Base-by-base conservation (phyloP, 1,284 basidiomycete species). In the Macrocybe sp. region DNA sequence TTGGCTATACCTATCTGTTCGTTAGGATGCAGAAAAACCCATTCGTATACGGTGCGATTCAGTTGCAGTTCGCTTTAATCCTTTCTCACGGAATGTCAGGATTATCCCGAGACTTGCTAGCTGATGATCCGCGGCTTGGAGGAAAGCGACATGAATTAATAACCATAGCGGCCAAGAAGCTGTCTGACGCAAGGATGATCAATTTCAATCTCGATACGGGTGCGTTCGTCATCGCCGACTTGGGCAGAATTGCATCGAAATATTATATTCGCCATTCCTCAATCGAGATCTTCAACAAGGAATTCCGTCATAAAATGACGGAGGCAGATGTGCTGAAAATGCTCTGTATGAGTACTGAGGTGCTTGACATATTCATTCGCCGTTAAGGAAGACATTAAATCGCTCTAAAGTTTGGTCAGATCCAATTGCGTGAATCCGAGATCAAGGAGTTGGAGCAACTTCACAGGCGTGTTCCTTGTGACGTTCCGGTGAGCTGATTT, bases 1-100 rank as follows among this genome's bases (percentile, higher is more conserved):
- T 99, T 38, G 91, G 95, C 8, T 99, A 97, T 63, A 99, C 97
- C 0, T 99, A 98, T 64, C 79, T 99, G 22, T 95, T 92, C 61
- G 96, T 98, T 2, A 82, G 97, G 39, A 97, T 99, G 93, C 79
- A 83, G 46, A 90, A 89, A 62, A 97, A 97, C 55, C 97, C 96
- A 0, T 82, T 89, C 55, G 74, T 90, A 45, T 99, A 99, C 61
- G 94, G 92, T 89, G 56, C 51, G 73, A 61, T 32, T 7, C 33
- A 8, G n/a, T 44, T 14, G 39, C 29, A 45, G 30, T 31, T 12
- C n/a, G 12, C 16, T 8, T 16, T 6, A 38, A 30, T 14, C 32
- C 22, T 8, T 14, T 22, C 36, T 31, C 30, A 16, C 14, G 14
- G 37, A 32, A n/a, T 16, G 32, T 1, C 52, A 92, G 89, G 92